Base-by-base conservation (phyloP, 805 yeast species). In the Pichia nakasei region DNA sequence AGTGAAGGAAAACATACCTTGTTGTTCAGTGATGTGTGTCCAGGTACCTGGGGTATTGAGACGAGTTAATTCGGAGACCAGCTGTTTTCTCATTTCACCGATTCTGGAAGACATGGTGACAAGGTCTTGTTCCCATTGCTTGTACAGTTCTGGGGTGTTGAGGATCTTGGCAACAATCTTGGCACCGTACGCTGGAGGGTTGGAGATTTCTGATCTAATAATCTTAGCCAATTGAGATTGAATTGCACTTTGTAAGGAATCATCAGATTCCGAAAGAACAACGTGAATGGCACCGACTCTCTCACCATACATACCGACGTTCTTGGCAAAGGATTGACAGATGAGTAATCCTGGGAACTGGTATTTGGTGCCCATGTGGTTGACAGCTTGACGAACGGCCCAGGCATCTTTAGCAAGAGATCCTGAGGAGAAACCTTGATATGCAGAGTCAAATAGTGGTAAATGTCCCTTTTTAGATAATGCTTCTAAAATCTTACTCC, bases 401-500 rank as follows among this genome's bases (percentile, higher is more conserved):
- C 76, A 85, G 9, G 95, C 91, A 57, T 91, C 98, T 48, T 76
- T 73, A 51, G 74, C 81, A 53, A 87, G 73, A 55, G 83, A 79
- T 44, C 97, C 97, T 37, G 89, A 76, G 24, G 97, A 96, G 61
- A 91, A 91, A 5, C 98, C 98, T 69, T 91, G 97, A 72, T 93
- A 91, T 20, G 97, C 97, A 48, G 88, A 79, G 67, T 91, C 98
- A 58, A 93, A 89, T 49, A 91, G 66, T 6, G 87, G 86, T 56
- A 91, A 73, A 65, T 87, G 95, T 43, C 75, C 67, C 46, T 76
- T 71, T 47, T 65, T 59, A 52, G 76, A 73, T 50, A 86, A 67
- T 22, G 78, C 82, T 37, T 73, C 70, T 38, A 85, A 70, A 42
- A 93, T 81, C 56, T 70, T 54, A 38, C 63, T 63, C 98, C 98